Percentiles rank a stretch among this genome's conserved stretches.
Evolutionary conservation across 2,329 filamentous ascomycete species (phyloP).

Genomic region (Helicocarpus griseus): DNA sequence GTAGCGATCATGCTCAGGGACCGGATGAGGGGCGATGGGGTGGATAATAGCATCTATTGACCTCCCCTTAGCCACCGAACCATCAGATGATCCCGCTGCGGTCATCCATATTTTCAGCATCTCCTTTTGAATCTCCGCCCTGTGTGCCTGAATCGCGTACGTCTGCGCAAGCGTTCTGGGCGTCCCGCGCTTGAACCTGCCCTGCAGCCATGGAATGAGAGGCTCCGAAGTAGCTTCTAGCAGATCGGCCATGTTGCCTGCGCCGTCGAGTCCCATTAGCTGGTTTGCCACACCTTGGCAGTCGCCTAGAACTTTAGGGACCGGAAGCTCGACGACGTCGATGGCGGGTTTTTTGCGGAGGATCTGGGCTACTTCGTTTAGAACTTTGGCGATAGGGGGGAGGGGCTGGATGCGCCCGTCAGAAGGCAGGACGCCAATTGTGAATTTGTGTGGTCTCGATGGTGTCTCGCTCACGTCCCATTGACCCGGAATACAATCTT

Average conservation of each 20-base stretch:
- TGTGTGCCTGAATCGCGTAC: constrained; percentile 44
- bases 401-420: constrained; percentile 30
- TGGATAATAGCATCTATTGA: constrained; percentile 53
- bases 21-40: constrained; percentile 55
- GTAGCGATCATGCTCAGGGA: constrained; percentile 52
- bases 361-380: constrained; percentile 29
- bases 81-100: constrained; percentile 21
- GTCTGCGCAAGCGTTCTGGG: constrained; percentile 40
- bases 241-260: constrained; percentile 46
- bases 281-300: constrained; percentile 49
- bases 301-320: constrained; percentile 43
- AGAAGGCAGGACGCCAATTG: constrained; percentile 33
- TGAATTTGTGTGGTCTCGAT: constrained; percentile 21
- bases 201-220: constrained; percentile 50
- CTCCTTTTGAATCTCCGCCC: constrained; percentile 43
- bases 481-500: constrained; percentile 33
- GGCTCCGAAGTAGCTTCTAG: constrained; percentile 48
- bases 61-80: constrained; percentile 4
- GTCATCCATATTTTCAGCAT: constrained; percentile 48
- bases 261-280: constrained; percentile 51
- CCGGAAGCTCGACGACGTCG: constrained; percentile 50
- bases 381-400: constrained; percentile 30
- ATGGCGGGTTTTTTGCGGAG: constrained; percentile 34
- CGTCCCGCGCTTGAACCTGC: constrained; percentile 40
- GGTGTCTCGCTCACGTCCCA: constrained; percentile 26